Conservation (phyloP, 2,329 filamentous ascomycete genomes). For the Dactylellina leptospora region DNA sequence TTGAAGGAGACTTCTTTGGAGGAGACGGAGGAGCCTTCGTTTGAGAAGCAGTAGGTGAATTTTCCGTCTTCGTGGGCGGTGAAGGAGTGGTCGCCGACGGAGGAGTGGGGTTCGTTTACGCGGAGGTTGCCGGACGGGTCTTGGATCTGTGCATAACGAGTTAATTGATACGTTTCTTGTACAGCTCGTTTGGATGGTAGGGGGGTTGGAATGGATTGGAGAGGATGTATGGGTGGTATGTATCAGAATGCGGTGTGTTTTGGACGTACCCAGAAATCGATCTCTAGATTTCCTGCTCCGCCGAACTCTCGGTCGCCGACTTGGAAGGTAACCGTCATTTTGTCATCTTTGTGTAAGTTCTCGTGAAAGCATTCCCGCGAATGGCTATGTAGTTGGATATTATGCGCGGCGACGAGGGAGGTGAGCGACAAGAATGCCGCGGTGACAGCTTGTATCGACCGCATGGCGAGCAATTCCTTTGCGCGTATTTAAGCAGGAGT, state of each 20-base stretch:
- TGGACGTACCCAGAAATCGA: slow-evolving; percentile 91
- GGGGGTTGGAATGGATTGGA: background rate
- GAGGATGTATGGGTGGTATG: background rate
- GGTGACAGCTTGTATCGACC: slow-evolving; percentile 44
- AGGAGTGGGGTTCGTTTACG: slow-evolving; percentile 79
- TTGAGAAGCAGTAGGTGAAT: slow-evolving; percentile 98
- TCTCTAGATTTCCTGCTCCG: slow-evolving; percentile 89
- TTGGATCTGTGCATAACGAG: slow-evolving; percentile 71
- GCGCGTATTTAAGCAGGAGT: no score
- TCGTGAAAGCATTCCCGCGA: slow-evolving; percentile 98
- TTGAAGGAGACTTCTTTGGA: slow-evolving; percentile 99
- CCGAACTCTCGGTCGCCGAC: slow-evolving; percentile 97
- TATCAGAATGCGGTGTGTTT: no score
- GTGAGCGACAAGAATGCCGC: slow-evolving; percentile 64
- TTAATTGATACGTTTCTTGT: no score
- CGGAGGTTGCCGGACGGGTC: slow-evolving; percentile 80
- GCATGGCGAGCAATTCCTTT: no score
- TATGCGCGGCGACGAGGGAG: slow-evolving; percentile 74
- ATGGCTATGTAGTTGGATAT: slow-evolving; percentile 92
- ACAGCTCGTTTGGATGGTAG: background rate
- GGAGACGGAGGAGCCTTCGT: slow-evolving; percentile 95
- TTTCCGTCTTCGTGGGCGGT: slow-evolving; percentile 84
- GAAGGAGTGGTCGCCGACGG: slow-evolving; percentile 93
- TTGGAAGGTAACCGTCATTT: slow-evolving; percentile 98
- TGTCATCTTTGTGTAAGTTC: slow-evolving; percentile 87